phyloP scores from a whole-genome alignment of 2,329 filamentous ascomycete genomes.

The Arthroderma sp. region DNA sequence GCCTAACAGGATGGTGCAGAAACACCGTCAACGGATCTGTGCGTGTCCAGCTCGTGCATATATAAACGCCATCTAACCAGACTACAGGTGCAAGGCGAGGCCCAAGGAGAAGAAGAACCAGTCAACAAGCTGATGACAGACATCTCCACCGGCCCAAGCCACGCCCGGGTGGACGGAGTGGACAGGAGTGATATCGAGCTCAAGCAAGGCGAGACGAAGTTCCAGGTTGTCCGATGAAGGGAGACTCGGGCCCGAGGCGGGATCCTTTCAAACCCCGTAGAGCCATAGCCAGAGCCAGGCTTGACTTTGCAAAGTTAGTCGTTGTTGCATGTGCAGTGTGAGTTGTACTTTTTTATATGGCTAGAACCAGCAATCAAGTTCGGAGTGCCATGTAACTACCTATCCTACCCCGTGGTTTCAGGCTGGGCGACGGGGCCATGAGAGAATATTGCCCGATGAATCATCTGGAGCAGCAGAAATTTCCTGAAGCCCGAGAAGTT shows the following conservation, averaged over 20 bases:
- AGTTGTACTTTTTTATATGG: not conserved
- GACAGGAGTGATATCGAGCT: conserved; percentile 55
- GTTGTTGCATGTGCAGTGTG: not conserved
- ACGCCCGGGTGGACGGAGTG: conserved; percentile 61
- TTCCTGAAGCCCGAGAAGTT: not conserved
- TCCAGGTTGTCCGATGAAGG: conserved; percentile 37
- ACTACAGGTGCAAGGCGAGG: conserved; percentile 72
- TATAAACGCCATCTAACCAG: not conserved
- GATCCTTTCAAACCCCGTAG: not conserved
- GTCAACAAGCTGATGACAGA: conserved; percentile 61
- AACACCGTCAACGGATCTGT: conserved; percentile 39
- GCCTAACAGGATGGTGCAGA: conserved; percentile 38
- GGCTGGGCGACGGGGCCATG: not conserved
- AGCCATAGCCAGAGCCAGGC: not conserved
- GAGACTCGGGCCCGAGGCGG: not conserved
- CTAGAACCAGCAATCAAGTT: not conserved
- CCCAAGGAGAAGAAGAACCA: conserved; percentile 57
- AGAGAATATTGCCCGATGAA: not conserved
- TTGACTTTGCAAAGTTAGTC: not conserved
- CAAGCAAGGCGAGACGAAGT: conserved; percentile 56
- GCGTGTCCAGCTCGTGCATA: conserved; percentile 7
- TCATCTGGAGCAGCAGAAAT: conserved; percentile 2
- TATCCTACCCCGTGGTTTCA: not conserved
- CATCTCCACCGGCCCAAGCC: conserved; percentile 59
- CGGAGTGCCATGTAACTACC: not conserved